Evolutionary conservation across 345 rosid genomes (phyloP).

Genomic region (Microcos paniculata): DNA sequence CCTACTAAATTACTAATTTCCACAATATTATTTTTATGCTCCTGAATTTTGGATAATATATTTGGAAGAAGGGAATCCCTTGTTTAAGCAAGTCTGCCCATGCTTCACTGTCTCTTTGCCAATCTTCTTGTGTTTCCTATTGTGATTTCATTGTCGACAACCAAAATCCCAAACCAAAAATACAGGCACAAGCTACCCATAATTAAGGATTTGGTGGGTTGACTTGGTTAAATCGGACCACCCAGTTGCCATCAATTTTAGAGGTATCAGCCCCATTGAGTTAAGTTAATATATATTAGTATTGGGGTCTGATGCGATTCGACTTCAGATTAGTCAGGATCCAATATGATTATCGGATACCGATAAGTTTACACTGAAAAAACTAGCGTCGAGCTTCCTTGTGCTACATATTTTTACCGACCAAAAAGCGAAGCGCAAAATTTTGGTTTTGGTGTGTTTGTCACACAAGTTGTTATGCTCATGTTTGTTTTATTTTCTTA

Average conservation of each 20-base stretch:
- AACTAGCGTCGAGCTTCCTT: background rate
- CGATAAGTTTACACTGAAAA: no score
- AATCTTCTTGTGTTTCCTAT: background rate
- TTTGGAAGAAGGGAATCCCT: constrained; percentile 80
- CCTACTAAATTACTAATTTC: constrained; percentile 44
- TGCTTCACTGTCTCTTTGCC: constrained; percentile 28
- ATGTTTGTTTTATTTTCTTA: background rate
- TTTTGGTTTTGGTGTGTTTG: background rate
- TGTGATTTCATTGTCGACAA: background rate
- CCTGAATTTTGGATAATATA: constrained; percentile 99
- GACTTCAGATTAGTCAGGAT: no score
- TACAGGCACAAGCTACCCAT: background rate
- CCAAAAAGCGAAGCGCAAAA: background rate
- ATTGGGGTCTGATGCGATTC: no score
- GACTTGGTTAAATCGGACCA: constrained; percentile 1
- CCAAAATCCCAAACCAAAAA: background rate
- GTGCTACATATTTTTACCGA: background rate
- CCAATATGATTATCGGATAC: no score
- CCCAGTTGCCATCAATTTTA: background rate
- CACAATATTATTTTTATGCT: background rate
- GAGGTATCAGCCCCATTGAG: background rate
- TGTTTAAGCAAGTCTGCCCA: constrained; percentile 79
- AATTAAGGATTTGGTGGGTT: no score
- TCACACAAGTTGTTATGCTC: background rate
- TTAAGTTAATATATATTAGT: no score